Conservation (phyloP, 257 asterid species). For the Orobanche coerulescens region DNA sequence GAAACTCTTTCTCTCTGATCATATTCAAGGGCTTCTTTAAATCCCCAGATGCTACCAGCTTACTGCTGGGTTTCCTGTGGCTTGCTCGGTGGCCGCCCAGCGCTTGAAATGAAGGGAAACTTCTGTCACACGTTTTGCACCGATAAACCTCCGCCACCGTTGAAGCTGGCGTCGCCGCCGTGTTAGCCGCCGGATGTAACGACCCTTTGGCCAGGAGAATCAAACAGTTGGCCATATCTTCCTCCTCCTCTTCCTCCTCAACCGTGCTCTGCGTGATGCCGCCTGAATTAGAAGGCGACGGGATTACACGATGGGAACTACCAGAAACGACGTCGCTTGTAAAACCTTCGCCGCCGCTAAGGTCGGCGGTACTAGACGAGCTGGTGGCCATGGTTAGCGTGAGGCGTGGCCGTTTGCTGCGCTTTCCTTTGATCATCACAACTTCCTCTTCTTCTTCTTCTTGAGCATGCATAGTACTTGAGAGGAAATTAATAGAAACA, state of each 20-base stretch:
- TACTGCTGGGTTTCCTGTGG: constrained; percentile 56
- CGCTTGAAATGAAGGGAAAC: constrained; percentile 84
- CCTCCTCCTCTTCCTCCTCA: constrained; percentile 58
- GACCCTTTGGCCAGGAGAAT: constrained; percentile 65
- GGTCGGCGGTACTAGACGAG: constrained; percentile 32
- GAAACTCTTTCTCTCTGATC: constrained; percentile 18
- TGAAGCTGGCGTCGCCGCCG: constrained; percentile 25
- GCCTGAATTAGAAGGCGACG: constrained; percentile 28
- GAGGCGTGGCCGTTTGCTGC: constrained; percentile 59
- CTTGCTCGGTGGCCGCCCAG: constrained; percentile 93
- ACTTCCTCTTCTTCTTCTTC: constrained; percentile 28
- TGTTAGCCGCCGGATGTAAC: constrained; percentile 6
- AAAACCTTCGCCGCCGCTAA: constrained; percentile 2
- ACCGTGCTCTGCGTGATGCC: constrained; percentile 13
- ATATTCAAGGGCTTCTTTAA: background rate
- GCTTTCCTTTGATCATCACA: constrained; percentile 45
- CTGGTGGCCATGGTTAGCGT: constrained; percentile 42
- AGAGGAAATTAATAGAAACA: constrained; percentile 7
- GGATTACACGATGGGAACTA: constrained; percentile 13
- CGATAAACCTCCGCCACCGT: constrained; percentile 39
- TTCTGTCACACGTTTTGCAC: constrained; percentile 71
- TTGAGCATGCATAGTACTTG: constrained; percentile 35
- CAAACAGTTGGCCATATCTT: constrained; percentile 75
- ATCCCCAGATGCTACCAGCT: background rate
- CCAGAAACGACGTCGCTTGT: background rate